phyloP scores from a whole-genome alignment of 306 rosid species.

The Abrus precatorius region DNA sequence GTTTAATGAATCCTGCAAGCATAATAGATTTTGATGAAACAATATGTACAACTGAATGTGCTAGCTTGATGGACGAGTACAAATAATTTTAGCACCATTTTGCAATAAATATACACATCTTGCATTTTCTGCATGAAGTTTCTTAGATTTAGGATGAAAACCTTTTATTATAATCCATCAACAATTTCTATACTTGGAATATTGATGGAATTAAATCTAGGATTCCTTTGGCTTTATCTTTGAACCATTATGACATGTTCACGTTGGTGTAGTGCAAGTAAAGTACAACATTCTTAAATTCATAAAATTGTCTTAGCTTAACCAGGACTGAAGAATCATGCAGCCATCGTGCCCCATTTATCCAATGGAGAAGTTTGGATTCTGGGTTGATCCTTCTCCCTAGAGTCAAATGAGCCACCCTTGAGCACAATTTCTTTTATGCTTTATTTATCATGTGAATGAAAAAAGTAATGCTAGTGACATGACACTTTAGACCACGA shows the following conservation, averaged over 20 bases:
- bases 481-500: constrained; percentile 23
- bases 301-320: constrained; percentile 46
- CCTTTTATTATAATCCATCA: constrained; percentile 1
- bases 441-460: not conserved
- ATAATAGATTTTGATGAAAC: too few species aligned
- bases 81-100: not conserved
- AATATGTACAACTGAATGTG: not conserved
- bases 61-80: not conserved
- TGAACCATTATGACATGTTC: constrained; percentile 42
- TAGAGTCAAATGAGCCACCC: constrained; percentile 17
- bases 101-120: not conserved
- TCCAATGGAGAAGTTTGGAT: constrained; percentile 6
- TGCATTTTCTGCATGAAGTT: not conserved
- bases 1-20: too few species aligned
- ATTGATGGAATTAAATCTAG: constrained; percentile 22
- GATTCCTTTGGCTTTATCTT: constrained; percentile 44
- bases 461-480: constrained; percentile 7
- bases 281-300: constrained; percentile 50
- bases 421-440: not conserved
- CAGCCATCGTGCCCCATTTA: constrained; percentile 47
- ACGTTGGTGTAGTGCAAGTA: constrained; percentile 49
- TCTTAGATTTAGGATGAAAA: not conserved
- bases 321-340: constrained; percentile 11
- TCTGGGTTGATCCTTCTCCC: constrained; percentile 12
- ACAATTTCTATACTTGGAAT: not conserved